Evolutionary conservation across 208 protist genomes (phyloP), one percentile per base, ranked within the genome.

Genomic region (Kentomonas sorsogonicus): DNA sequence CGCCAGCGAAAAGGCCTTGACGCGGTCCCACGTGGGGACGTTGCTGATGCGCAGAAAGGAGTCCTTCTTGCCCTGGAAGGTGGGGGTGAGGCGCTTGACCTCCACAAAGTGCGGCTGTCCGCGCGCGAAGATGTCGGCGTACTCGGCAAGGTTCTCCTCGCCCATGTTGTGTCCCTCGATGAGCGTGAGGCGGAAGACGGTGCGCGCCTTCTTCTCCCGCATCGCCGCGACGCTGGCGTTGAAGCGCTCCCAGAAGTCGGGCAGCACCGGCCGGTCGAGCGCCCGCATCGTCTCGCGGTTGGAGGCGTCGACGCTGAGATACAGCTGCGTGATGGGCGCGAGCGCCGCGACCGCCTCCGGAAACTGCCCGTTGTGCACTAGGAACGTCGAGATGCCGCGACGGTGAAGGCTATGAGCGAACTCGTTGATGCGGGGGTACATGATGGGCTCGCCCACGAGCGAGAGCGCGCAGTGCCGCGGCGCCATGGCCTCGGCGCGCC

Each of bases 171-270:
- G 97, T 15, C 74, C 88, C 48, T 98, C 96, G 36, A 99, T 95
- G 60, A 98, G 81, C 9, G 97, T 99, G 38, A 99, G 74, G 9
- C 96, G 86, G 77, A 98, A 98, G 27, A 98, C 96, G 0, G 96
- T 98, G 51, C 96, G 80, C 62, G 94, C 81, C 60, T 75, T 82
- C 68, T 90, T 95, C 27, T 72, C 56, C 15, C 70, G 75, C 75
- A 98, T 91, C n/a, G 58, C 60, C 26, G 86, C 62, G n/a, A 98
- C 85, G 55, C 89, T 95, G 26, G 74, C 69, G 51, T 97, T 81
- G 71, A 97, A 97, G 15, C 95, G 72, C 31, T 97, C 86, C 94
- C 94, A 98, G 68, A 86, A 98, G 65, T 98, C 94, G 10, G 78
- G 60, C 44, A 97, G 92, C 4, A 98, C 66, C 3, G 92, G 93